Conservation (phyloP, 2,329 filamentous ascomycete genomes). For the Aureobasidium uvarum region DNA sequence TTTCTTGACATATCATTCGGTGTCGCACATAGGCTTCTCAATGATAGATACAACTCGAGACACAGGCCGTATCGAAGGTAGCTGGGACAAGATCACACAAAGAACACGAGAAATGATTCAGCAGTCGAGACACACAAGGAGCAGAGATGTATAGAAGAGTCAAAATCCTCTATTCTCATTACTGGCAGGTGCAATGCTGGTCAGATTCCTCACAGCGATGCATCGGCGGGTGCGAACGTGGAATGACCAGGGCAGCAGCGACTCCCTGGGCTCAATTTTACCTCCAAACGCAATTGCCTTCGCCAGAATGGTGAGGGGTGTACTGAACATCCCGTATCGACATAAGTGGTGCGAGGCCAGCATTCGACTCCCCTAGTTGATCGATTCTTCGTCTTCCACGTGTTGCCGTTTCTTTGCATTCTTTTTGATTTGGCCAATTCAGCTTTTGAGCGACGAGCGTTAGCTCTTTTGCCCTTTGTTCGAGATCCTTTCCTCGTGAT, state of each 20-base stretch:
- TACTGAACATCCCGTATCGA: background rate
- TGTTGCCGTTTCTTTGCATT: background rate
- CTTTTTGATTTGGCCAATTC: background rate
- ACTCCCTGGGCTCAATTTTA: too few species aligned
- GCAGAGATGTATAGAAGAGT: too few species aligned
- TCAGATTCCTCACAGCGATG: background rate
- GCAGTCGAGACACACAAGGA: too few species aligned
- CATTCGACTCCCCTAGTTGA: background rate
- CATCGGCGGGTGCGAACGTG: background rate
- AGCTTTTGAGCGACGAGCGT: background rate
- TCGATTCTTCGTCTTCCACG: background rate
- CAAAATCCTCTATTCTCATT: background rate
- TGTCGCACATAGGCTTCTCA: too few species aligned
- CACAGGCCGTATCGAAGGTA: too few species aligned
- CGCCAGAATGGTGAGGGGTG: background rate
- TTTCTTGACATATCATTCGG: too few species aligned
- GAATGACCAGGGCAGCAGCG: background rate
- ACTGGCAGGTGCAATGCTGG: background rate
- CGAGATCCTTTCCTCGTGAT: conserved; percentile 11
- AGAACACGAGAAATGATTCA: too few species aligned
- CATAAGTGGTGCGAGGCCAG: too few species aligned
- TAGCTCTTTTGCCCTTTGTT: conserved; percentile 12
- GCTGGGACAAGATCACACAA: too few species aligned
- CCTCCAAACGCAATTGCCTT: background rate
- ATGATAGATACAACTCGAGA: too few species aligned